Evolutionary conservation across 768 basidiomycete genomes (phyloP).

Genomic region (Russula brevipes): DNA sequence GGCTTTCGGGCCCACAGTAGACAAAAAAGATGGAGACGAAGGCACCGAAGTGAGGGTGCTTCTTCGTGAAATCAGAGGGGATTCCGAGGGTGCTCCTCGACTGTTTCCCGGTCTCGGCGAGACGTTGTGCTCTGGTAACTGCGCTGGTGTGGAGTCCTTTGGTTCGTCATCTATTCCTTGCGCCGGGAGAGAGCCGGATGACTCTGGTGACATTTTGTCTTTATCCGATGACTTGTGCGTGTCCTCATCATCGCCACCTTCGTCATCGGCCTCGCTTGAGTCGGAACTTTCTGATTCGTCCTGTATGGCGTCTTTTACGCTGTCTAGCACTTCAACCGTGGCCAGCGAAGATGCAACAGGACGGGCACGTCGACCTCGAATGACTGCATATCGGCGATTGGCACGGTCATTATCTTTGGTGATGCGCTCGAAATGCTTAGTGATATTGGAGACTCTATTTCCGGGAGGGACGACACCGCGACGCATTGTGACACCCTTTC

Average conservation of each 20-base stretch:
- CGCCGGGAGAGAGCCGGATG: constrained; percentile 10
- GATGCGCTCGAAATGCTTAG: constrained; percentile 87
- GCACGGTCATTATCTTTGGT: constrained; percentile 67
- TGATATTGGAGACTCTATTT: constrained; percentile 78
- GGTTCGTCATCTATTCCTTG: not conserved
- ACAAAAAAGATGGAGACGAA: constrained; percentile 46
- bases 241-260: constrained; percentile 58
- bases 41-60: constrained; percentile 39
- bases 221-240: constrained; percentile 31
- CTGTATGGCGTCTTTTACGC: constrained; percentile 83
- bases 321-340: constrained; percentile 82
- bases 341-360: constrained; percentile 87
- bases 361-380: constrained; percentile 79
- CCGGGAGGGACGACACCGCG: constrained; percentile 46
- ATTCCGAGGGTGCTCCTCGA: not conserved
- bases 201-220: constrained; percentile 30
- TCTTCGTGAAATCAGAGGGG: constrained; percentile 19
- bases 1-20: constrained; percentile 13
- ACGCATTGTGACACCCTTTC: constrained; percentile 49
- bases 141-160: constrained; percentile 4
- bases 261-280: constrained; percentile 61
- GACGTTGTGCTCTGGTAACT: not conserved
- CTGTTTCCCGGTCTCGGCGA: constrained; percentile 9
- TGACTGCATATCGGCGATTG: constrained; percentile 77
- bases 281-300: constrained; percentile 76